Evolutionary conservation across 106 monocot species (phyloP), one percentile per base, ranked within the genome.

Genomic region (Vanilla planifolia): DNA sequence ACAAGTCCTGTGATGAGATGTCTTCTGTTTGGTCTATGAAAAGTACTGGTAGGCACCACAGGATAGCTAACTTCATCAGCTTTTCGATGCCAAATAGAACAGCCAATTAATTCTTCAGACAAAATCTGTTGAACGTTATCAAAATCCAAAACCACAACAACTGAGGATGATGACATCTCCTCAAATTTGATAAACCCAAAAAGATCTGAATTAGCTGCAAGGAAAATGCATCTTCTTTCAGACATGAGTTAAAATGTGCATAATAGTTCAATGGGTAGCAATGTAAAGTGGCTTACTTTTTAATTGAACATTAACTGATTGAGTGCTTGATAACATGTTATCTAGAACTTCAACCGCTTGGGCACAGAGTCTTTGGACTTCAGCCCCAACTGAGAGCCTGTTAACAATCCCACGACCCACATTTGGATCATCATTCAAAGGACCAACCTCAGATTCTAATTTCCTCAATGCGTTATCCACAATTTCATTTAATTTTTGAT

Each of bases 341-440:
- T 80, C 80, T 10, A 72, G 61, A 32, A 48, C 21, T 10, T 68
- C 67, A 7, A 85, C 6, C 33, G 85, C 94, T 58, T 8, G 58
- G 6, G 71, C 76, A 69, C 95, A 96, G 1, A 96, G 73, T 63
- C 52, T 96, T 55, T 90, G 95, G 26, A 96, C 81, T 76, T 96
- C 90, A 44, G 79, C 73, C 17, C 86, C 94, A 57, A 76, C 83
- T 60, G 85, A 75, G 16, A 95, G 82, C 39, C 94, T 74, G 62
- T 86, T 89, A 29, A 95, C 94, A 63, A 89, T 83, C 23, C 83
- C 77, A 20, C 86, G 89, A 11, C 69, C 71, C 73, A 89, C 76
- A 48, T 66, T 79, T 53, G 84, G 68, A 5, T 71, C 55, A 37
- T 37, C 71, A 66, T 62, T 61, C 9, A 86, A 39, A 20, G 74